Base-by-base conservation (phyloP, 768 basidiomycete genomes). In the Vararia minispora region DNA sequence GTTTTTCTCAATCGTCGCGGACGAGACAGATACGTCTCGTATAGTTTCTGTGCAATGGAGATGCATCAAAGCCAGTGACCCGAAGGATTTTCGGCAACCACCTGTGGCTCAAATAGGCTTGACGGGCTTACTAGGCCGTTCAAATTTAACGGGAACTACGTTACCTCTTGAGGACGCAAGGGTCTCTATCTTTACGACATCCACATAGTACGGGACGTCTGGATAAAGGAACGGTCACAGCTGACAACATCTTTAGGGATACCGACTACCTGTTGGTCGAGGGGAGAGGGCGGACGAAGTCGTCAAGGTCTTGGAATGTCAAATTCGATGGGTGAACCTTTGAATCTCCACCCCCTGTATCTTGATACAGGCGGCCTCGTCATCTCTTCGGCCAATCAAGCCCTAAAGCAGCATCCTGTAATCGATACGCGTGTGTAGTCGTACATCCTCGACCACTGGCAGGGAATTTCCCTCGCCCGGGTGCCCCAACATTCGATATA, bases 1-100 rank as follows among this genome's bases (percentile, higher is more conserved):
- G n/a, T 56, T 79, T 48, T 52, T 77, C 39, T 77, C 72, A 2
- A 56, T 79, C 26, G 57, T 59, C 11, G 48, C 60, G 11, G 56
- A 44, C 37, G 60, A 66, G 5, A 17, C 32, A 16, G 31, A 33
- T 18, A 18, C 1, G 12, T 11, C 12, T 11, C n/a, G n/a, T n/a
- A n/a, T n/a, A n/a, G n/a, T 10, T 18, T n/a, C 31, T 9, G 35
- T 23, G 2, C n/a, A 28, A 8, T 34, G 35, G 41, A 12, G 20
- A 14, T 38, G 36, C 14, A 30, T 42, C 13, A 24, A 36, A 21
- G 32, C 28, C 21, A 30, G 17, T 4, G 38, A 30, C 12, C 38
- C 38, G 26, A 39, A 31, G 38, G 28, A 21, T 24, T 32, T 39
- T 16, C 29, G 38, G 23, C 7, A 20, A n/a, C n/a, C 22, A 27